Evolutionary conservation across 176 grass and related monocot genomes (phyloP).

Genomic region (Phragmites australis): DNA sequence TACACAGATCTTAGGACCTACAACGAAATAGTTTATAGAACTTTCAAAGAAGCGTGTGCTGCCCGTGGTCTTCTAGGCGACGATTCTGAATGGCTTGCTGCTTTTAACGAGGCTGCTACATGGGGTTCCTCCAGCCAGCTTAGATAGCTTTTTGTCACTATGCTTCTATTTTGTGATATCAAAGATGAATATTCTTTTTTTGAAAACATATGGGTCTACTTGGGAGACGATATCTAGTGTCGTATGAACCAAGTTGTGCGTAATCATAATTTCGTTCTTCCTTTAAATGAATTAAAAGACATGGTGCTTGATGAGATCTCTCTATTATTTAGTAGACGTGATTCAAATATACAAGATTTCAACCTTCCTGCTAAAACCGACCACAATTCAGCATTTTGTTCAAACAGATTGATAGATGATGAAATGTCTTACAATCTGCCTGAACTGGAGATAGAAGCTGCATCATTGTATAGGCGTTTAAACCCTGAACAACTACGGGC

Average conservation of each 20-base stretch:
- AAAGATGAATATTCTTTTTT: neutral
- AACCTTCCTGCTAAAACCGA: too few species aligned
- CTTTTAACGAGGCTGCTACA: neutral
- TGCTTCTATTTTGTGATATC: neutral
- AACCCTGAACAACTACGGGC: too few species aligned
- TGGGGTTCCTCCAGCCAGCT: neutral
- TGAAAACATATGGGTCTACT: neutral
- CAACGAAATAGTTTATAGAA: neutral
- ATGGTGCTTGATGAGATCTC: neutral
- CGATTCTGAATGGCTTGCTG: neutral
- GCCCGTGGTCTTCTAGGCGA: neutral
- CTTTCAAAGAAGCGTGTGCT: neutral
- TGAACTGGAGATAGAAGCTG: too few species aligned
- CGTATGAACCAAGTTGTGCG: neutral
- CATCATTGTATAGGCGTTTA: too few species aligned
- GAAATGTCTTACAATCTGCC: too few species aligned
- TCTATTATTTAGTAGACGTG: too few species aligned
- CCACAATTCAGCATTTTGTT: too few species aligned
- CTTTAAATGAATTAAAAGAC: neutral
- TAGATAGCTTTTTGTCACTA: neutral
- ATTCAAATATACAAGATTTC: too few species aligned
- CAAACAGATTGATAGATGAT: too few species aligned
- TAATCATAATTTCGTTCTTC: neutral
- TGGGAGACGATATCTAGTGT: neutral
- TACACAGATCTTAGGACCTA: neutral